These are phyloP conservation scores for Hyparrhenia diplandra DNA, from an alignment of 176 grass and related monocot species.

Conservation along the genomic window DNA sequence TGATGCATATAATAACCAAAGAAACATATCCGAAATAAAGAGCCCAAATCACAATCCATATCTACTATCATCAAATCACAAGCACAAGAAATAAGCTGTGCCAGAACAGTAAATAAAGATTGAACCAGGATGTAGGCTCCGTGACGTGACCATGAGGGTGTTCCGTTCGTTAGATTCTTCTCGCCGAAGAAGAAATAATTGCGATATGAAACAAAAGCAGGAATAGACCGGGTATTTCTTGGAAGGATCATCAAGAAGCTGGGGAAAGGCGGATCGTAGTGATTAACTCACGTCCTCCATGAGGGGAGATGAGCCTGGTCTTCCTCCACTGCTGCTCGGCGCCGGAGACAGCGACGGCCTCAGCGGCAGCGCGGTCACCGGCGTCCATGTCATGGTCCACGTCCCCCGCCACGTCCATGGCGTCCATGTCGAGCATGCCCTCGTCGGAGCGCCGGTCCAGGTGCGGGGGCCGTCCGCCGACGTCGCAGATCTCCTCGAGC, in stretches of 20 bases:
- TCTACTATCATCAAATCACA: constrained; percentile 40
- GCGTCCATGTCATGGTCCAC: constrained; percentile 41
- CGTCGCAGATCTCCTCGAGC: constrained; percentile 90
- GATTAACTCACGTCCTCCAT: constrained; percentile 81
- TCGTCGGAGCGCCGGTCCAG: constrained; percentile 22
- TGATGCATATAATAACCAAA: constrained; percentile 33
- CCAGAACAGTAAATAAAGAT: constrained; percentile 31
- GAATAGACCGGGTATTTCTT: not conserved
- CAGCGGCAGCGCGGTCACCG: constrained; percentile 29
- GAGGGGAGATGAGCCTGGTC: constrained; percentile 78
- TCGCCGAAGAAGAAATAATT: constrained; percentile 31
- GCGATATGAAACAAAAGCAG: not conserved
- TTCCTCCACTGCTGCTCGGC: constrained; percentile 94
- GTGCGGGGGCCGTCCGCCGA: constrained; percentile 33
- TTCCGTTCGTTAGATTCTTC: constrained; percentile 47
- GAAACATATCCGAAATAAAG: constrained; percentile 29
- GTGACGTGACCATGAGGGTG: constrained; percentile 53
- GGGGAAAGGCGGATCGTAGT: not conserved
- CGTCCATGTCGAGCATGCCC: constrained; percentile 38
- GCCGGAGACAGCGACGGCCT: constrained; percentile 39
- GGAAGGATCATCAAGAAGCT: constrained; percentile 2
- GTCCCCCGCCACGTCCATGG: constrained; percentile 18
- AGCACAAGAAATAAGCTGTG: constrained; percentile 53
- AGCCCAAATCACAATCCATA: constrained; percentile 18
- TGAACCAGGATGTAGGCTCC: constrained; percentile 15